Evolutionary conservation across 306 rosid species (phyloP).

Genomic region (Prunus fruticosa): DNA sequence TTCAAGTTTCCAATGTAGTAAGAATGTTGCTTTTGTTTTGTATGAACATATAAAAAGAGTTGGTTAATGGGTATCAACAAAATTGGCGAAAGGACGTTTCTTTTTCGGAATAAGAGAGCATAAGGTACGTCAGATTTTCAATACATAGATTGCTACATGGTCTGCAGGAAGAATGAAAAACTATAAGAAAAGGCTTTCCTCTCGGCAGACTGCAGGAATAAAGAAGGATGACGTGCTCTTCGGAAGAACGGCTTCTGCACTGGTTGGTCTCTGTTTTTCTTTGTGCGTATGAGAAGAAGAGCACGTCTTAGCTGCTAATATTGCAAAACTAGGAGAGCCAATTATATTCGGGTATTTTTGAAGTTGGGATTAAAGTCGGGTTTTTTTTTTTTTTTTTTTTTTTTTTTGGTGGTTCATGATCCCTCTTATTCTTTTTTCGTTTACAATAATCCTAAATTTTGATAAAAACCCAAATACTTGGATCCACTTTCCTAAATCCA

Average conservation of each 20-base stretch:
- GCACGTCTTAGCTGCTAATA: neutral
- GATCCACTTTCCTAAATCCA: no score
- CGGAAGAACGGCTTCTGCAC: neutral
- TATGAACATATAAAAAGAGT: neutral
- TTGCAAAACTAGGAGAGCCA: neutral
- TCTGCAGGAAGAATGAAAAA: neutral
- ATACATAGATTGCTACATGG: neutral
- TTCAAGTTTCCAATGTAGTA: conserved; percentile 2
- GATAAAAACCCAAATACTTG: neutral
- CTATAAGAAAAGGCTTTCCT: no score
- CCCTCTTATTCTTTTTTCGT: neutral
- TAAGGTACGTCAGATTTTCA: no score
- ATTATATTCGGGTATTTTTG: neutral
- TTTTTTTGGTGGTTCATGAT: neutral
- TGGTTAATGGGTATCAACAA: neutral
- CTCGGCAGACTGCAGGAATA: no score
- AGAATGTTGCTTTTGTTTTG: neutral
- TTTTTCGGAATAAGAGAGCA: no score
- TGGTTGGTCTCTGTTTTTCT: conserved; percentile 4
- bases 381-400: neutral
- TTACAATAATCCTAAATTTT: neutral
- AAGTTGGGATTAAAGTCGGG: neutral
- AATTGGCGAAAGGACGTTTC: neutral
- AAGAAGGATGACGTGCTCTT: no score
- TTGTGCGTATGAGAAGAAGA: neutral